Conservation (phyloP, 1,284 basidiomycete genomes). For the Prillingera fragicola region DNA sequence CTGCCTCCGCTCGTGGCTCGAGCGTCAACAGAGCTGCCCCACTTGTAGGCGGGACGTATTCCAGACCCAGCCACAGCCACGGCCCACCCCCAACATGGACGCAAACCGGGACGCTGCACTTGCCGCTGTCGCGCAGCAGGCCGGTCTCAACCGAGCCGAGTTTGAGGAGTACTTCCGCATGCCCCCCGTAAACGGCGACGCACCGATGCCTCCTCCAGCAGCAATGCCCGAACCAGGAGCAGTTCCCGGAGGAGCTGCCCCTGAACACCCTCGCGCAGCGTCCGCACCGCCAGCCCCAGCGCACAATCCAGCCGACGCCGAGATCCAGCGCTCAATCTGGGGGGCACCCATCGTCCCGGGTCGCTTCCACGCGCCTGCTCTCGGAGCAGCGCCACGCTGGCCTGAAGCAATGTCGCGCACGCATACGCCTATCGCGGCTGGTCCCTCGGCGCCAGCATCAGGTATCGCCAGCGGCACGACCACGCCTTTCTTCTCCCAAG, state of each 20-base stretch:
- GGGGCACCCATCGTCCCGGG: slow-evolving; percentile 40
- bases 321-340: slow-evolving; percentile 40
- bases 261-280: neutral
- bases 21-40: slow-evolving; percentile 85
- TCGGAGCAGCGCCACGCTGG: slow-evolving; percentile 29
- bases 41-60: slow-evolving; percentile 90
- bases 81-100: too few species aligned
- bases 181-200: slow-evolving; percentile 21
- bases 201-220: slow-evolving; percentile 13
- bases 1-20: slow-evolving; percentile 94
- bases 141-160: slow-evolving; percentile 37
- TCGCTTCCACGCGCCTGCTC: slow-evolving; percentile 29
- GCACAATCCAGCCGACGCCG: slow-evolving; percentile 9
- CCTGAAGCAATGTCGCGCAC: neutral
- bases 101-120: slow-evolving; percentile 33
- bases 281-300: neutral
- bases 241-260: neutral
- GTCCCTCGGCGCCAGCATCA: slow-evolving; percentile 5
- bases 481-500: slow-evolving; percentile 29
- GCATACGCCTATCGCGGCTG: too few species aligned
- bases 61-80: slow-evolving; percentile 47
- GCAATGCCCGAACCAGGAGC: neutral
- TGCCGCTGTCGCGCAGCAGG: slow-evolving; percentile 53
- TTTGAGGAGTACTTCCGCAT: slow-evolving; percentile 39
- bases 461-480: slow-evolving; percentile 8